A percentile compares a stretch with the other conserved stretches of the same genome.
Conservation (phyloP, 495 filamentous ascomycete genomes). For the Annulohypoxylon bovei region DNA sequence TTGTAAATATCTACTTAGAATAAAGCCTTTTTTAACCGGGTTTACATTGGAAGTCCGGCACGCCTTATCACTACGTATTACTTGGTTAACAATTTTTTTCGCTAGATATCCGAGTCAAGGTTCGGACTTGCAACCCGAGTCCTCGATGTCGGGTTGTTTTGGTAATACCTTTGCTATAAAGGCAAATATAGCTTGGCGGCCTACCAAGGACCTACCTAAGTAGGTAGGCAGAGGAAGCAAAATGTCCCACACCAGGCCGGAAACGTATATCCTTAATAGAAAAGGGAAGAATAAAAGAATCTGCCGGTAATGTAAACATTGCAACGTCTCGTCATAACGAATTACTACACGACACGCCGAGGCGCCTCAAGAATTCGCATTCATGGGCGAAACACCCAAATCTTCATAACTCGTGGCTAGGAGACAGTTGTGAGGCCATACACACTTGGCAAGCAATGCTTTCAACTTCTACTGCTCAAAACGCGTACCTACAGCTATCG, state of each 20-base stretch:
- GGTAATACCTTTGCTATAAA: conserved; percentile 22
- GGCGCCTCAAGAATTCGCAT: not conserved
- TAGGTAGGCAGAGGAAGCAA: not conserved
- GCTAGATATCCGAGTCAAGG: conserved; percentile 5
- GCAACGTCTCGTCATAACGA: not conserved
- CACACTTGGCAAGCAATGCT: not conserved
- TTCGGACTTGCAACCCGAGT: conserved; percentile 37
- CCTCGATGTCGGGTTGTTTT: conserved; percentile 38
- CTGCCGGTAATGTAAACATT: not conserved
- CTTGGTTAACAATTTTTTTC: conserved; percentile 22
- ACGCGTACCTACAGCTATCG: not conserved
- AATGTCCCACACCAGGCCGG: not conserved
- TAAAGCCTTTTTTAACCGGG: conserved; percentile 37
- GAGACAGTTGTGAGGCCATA: not conserved
- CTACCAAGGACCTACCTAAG: not conserved
- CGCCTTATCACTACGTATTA: conserved; percentile 1
- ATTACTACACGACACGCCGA: conserved; percentile 4
- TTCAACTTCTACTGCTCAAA: not conserved
- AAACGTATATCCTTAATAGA: conserved; percentile 1
- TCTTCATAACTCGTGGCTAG: not conserved
- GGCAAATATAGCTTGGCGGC: conserved; percentile 1
- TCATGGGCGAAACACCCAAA: not conserved
- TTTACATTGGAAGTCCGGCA: not conserved
- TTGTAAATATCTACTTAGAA: not conserved
- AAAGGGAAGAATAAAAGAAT: not conserved